Percentiles rank a stretch among this genome's conserved stretches.
phyloP scores from a whole-genome alignment of 768 basidiomycete species.

The Amanita pseudoporphyria region DNA sequence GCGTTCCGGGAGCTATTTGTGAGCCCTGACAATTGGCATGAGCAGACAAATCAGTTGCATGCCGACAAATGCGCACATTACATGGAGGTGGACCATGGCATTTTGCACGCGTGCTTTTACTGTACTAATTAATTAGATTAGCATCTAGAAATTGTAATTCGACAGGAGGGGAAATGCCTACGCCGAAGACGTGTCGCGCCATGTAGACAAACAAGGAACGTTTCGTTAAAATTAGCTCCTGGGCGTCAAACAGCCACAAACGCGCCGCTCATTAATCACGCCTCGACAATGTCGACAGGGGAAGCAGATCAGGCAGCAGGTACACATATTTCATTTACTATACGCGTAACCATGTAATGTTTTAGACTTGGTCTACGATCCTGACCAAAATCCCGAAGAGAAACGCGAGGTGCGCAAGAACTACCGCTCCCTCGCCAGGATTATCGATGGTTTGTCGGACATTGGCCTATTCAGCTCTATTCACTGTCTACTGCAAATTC shows the following conservation, averaged over 20 bases:
- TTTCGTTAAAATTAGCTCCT: neutral
- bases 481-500: too few species aligned
- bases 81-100: slow-evolving; percentile 61
- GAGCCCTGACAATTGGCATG: slow-evolving; percentile 26
- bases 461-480: neutral
- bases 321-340: neutral
- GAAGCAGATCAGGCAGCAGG: neutral
- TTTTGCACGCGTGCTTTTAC: slow-evolving; percentile 57
- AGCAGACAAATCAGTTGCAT: neutral
- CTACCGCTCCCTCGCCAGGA: slow-evolving; percentile 59
- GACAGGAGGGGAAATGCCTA: neutral
- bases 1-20: slow-evolving; percentile 39
- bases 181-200: slow-evolving; percentile 12
- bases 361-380: slow-evolving; percentile 52
- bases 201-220: neutral
- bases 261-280: neutral
- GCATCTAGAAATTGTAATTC: too few species aligned
- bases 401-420: slow-evolving; percentile 64
- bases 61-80: slow-evolving; percentile 20
- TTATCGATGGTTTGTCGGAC: slow-evolving; percentile 48
- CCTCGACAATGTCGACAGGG: neutral
- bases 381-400: slow-evolving; percentile 77
- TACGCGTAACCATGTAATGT: neutral
- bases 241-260: neutral
- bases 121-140: slow-evolving; percentile 40